phyloP scores from a whole-genome alignment of 179 eudicot species.

The Heliamphora pulchella region DNA sequence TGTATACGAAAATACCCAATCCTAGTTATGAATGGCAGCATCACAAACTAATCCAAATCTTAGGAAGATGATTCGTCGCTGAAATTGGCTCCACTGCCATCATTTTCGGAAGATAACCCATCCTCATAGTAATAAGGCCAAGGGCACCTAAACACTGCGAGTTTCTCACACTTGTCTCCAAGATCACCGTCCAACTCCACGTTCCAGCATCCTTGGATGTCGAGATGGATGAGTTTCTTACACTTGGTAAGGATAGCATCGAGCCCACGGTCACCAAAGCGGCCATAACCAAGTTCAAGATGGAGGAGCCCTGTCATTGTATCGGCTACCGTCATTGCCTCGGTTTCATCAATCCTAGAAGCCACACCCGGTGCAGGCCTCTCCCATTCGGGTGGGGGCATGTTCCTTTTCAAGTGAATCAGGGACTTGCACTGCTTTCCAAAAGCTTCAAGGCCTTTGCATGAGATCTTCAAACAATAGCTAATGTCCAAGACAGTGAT shows the following conservation, averaged over 20 bases:
- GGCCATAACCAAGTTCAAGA: constrained; percentile 18
- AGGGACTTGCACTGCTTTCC: constrained; percentile 25
- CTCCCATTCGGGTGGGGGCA: constrained; percentile 19
- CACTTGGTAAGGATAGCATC: constrained; percentile 15
- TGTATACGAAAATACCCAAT: constrained; percentile 5
- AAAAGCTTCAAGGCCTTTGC: constrained; percentile 21
- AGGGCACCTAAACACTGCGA: constrained; percentile 14
- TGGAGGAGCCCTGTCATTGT: constrained; percentile 19
- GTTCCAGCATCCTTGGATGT: constrained; percentile 22
- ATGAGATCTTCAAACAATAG: constrained; percentile 19
- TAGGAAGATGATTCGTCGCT: background rate
- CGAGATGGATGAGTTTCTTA: constrained; percentile 20
- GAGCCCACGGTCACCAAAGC: constrained; percentile 19
- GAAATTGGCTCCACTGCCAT: background rate
- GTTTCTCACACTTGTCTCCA: constrained; percentile 5
- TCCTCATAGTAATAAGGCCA: constrained; percentile 15
- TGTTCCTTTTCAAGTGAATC: constrained; percentile 24
- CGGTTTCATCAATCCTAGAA: constrained; percentile 13
- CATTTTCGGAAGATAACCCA: background rate
- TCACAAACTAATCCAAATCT: constrained; percentile 5
- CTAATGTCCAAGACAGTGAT: constrained; percentile 24
- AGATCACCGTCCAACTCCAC: constrained; percentile 17
- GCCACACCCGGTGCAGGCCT: background rate
- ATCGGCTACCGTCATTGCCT: constrained; percentile 17
- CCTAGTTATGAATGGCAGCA: background rate